These are phyloP conservation scores for Thymus mandschuricus DNA, from an alignment of 257 asterid species.

Conservation along the genomic window DNA sequence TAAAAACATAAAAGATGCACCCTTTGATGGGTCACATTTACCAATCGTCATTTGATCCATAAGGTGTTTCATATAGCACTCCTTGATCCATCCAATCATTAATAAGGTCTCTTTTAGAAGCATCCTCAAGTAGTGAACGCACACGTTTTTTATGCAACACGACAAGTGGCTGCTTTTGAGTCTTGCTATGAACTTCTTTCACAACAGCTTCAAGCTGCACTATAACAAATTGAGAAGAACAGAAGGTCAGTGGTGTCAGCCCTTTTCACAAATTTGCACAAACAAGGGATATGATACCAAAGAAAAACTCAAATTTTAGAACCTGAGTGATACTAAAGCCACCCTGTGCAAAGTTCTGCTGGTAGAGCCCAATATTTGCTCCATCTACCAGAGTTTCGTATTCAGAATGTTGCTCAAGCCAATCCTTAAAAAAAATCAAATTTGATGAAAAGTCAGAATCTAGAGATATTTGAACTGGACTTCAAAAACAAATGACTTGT, in stretches of 20 bases:
- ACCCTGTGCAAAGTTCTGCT: slow-evolving; percentile 90
- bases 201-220: slow-evolving; percentile 97
- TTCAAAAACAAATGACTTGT: slow-evolving; percentile 3
- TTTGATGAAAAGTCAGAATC: neutral
- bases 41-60: slow-evolving; percentile 98
- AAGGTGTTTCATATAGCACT: slow-evolving; percentile 77
- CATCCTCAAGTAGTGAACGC: slow-evolving; percentile 67
- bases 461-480: neutral
- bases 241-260: slow-evolving; percentile 22
- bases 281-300: slow-evolving; percentile 6
- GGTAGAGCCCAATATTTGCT: slow-evolving; percentile 88
- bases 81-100: slow-evolving; percentile 73
- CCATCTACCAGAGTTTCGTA: slow-evolving; percentile 88
- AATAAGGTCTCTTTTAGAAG: slow-evolving; percentile 67
- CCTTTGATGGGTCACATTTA: slow-evolving; percentile 26
- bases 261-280: slow-evolving; percentile 1
- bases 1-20: neutral
- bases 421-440: slow-evolving; percentile 56
- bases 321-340: slow-evolving; percentile 92
- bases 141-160: slow-evolving; percentile 83
- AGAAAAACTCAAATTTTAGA: slow-evolving; percentile 24
- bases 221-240: slow-evolving; percentile 39
- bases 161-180: slow-evolving; percentile 75
- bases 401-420: slow-evolving; percentile 75
- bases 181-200: slow-evolving; percentile 60